Evolutionary conservation across 352 stramenopile species (phyloP).

Genomic region (Phytophthora lateralis): DNA sequence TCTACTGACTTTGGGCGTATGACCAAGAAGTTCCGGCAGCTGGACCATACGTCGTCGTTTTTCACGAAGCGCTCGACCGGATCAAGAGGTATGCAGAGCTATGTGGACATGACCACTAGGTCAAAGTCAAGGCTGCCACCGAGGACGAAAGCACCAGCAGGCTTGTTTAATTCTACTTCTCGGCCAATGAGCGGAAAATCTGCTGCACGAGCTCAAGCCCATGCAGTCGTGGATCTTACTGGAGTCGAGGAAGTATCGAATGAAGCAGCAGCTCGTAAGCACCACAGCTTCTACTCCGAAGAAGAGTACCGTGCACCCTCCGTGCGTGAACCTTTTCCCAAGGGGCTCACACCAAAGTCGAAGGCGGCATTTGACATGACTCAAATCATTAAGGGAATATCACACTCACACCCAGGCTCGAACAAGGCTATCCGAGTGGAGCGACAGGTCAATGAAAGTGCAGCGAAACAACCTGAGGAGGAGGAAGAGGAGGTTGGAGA

Average conservation of each 20-base stretch:
- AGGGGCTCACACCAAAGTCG: conserved; percentile 29
- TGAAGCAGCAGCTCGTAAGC: conserved; percentile 58
- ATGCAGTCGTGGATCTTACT: conserved; percentile 50
- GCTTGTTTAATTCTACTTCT: conserved; percentile 22
- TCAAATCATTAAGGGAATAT: conserved; percentile 68
- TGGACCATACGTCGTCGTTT: conserved; percentile 57
- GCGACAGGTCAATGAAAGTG: conserved; percentile 10
- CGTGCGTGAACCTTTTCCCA: conserved; percentile 22
- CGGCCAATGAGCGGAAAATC: conserved; percentile 68
- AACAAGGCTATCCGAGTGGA: conserved; percentile 25
- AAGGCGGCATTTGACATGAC: conserved; percentile 63
- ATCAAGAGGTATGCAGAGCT: conserved; percentile 11
- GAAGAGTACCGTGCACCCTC: conserved; percentile 47
- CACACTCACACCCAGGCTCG: conserved; percentile 49
- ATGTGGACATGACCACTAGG: conserved; percentile 28
- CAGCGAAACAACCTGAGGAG: conserved; percentile 30
- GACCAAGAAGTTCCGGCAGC: conserved; percentile 68
- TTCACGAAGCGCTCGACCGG: conserved; percentile 49
- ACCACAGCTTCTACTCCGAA: conserved; percentile 80
- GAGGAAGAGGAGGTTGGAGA: conserved; percentile 64
- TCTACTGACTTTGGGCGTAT: conserved; percentile 73
- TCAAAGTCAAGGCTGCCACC: conserved; percentile 32
- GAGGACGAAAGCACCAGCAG: conserved; percentile 14
- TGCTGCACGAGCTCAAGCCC: conserved; percentile 54
- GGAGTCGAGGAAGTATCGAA: conserved; percentile 48